phyloP scores from a whole-genome alignment of 257 asterid genomes.

The Gardenia jasminoides region DNA sequence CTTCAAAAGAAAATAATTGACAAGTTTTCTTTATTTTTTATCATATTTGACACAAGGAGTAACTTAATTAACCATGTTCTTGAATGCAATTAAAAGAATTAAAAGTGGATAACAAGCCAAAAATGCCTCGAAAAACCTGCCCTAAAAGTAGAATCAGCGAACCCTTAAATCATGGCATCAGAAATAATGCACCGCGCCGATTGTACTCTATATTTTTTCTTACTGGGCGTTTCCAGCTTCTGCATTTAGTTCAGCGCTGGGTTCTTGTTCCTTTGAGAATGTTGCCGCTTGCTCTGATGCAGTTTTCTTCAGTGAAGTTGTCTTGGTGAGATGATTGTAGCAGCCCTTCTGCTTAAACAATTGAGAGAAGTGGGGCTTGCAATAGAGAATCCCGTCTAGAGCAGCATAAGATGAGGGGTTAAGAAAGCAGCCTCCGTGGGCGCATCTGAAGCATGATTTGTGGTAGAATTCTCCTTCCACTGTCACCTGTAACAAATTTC shows the following conservation, averaged over 20 bases:
- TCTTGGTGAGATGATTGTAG: slow-evolving; percentile 62
- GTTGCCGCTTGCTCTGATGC: background rate
- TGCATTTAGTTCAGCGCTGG: slow-evolving; percentile 1
- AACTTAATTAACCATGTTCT: background rate
- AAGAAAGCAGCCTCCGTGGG: slow-evolving; percentile 77
- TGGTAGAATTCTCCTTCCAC: slow-evolving; percentile 74
- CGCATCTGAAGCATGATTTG: slow-evolving; percentile 75
- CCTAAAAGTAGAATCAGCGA: background rate
- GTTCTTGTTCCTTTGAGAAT: background rate
- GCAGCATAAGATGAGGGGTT: slow-evolving; percentile 81
- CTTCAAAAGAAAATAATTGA: background rate
- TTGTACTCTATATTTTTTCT: background rate
- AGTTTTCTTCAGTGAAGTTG: slow-evolving; percentile 44
- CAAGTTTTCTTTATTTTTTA: background rate
- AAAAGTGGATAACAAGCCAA: background rate
- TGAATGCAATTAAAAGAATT: background rate
- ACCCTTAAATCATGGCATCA: background rate
- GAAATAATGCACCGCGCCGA: background rate
- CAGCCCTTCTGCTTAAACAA: slow-evolving; percentile 77
- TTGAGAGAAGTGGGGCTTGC: slow-evolving; percentile 83
- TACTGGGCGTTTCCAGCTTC: background rate
- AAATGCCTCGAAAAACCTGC: background rate
- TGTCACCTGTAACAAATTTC: slow-evolving; percentile 41
- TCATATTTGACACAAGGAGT: background rate
- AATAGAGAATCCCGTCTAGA: slow-evolving; percentile 68